A percentile compares a stretch with the other conserved stretches of the same genome.
Evolutionary conservation across 2,329 filamentous ascomycete genomes (phyloP).

Genomic region (Lasiodiplodia citricola): DNA sequence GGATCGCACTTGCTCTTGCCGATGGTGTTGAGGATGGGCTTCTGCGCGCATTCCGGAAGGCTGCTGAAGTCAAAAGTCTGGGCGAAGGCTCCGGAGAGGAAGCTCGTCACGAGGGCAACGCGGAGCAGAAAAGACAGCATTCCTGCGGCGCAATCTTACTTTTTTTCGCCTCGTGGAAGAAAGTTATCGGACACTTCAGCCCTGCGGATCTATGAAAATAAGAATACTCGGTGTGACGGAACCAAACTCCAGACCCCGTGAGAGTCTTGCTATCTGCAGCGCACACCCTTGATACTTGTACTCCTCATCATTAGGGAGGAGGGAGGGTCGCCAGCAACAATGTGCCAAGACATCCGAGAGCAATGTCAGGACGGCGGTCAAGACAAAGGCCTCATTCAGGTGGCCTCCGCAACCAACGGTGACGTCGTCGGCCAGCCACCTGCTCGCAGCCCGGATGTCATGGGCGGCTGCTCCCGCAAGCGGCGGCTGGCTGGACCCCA

Average conservation of each 20-base stretch:
- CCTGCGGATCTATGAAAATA: neutral
- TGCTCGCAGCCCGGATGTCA: neutral
- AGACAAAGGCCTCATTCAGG: constrained; percentile 9
- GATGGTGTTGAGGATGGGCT: constrained; percentile 18
- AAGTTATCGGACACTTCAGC: neutral
- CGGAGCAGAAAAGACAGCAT: constrained; percentile 14
- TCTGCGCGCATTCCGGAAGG: constrained; percentile 24
- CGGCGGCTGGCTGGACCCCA: neutral
- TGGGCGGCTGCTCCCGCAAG: constrained; percentile 7
- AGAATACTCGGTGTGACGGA: neutral
- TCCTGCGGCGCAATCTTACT: neutral
- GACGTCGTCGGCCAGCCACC: neutral
- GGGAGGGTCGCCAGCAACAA: neutral
- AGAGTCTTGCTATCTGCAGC: neutral
- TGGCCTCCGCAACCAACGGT: neutral
- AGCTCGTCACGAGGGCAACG: neutral
- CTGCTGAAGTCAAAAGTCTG: constrained; percentile 5
- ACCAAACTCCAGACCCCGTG: neutral
- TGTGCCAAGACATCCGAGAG: constrained; percentile 2
- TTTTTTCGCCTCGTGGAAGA: neutral
- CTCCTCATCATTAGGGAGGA: neutral
- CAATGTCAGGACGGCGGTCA: neutral
- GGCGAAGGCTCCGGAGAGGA: neutral
- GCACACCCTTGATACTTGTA: neutral
- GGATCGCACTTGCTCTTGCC: constrained; percentile 24